Conservation (phyloP, 805 yeast genomes). For the Lipomyces starkeyi region DNA sequence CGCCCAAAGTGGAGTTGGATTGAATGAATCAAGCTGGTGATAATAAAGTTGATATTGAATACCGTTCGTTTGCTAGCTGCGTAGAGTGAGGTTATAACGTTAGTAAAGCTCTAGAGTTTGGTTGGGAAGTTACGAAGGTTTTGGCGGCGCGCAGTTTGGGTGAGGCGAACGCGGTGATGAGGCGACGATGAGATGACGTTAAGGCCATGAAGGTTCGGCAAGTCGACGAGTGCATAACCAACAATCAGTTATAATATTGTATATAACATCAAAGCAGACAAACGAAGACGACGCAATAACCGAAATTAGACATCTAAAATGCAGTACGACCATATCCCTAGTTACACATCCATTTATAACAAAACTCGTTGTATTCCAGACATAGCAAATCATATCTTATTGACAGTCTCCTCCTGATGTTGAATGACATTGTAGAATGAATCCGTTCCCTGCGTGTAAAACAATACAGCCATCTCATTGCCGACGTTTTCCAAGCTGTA, state of each 20-base stretch:
- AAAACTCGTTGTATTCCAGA: neutral
- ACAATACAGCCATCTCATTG: slow-evolving; percentile 64
- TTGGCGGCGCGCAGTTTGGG: neutral
- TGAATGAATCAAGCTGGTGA: neutral
- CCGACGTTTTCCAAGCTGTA: slow-evolving; percentile 48
- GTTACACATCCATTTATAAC: neutral
- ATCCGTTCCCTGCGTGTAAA: slow-evolving; percentile 71
- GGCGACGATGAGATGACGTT: neutral
- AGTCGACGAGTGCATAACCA: neutral
- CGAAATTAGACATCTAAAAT: neutral
- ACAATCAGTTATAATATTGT: too few relatives aligned
- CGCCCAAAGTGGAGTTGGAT: neutral
- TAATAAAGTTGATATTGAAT: neutral
- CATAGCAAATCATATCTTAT: neutral
- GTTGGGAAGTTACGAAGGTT: slow-evolving; percentile 1
- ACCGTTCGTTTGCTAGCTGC: neutral
- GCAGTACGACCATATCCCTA: neutral
- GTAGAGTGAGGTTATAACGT: neutral
- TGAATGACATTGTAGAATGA: slow-evolving; percentile 35
- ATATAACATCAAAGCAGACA: neutral
- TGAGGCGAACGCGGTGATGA: neutral
- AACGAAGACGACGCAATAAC: neutral
- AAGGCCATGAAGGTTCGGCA: too few relatives aligned
- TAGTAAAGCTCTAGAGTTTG: neutral
- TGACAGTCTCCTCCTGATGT: neutral